phyloP scores from a whole-genome alignment of 192 early-diverging fungal species.

The Lobulomyces angularis region DNA sequence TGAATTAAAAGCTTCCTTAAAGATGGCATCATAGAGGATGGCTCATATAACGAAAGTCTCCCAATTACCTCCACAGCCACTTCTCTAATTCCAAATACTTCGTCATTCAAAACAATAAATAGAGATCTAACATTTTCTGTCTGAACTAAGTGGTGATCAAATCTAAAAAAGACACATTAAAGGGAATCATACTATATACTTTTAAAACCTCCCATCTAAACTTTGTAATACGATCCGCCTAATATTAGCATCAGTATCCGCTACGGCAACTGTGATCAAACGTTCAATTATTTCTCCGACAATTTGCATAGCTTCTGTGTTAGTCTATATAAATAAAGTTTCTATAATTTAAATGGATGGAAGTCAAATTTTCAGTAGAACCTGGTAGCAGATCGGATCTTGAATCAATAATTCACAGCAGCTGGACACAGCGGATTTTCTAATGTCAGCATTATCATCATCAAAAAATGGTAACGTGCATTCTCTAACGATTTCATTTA shows the following conservation, averaged over 20 bases:
- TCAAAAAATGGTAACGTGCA: conserved; percentile 15
- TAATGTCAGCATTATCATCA: conserved; percentile 15
- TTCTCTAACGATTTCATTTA: conserved; percentile 11
- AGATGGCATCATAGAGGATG: conserved; percentile 83
- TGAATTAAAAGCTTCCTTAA: conserved; percentile 75
- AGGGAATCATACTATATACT: no score
- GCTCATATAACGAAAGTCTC: conserved; percentile 70
- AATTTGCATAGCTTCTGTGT: conserved; percentile 62
- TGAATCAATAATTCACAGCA: conserved; percentile 17
- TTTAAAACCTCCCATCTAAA: conserved; percentile 56
- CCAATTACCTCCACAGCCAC: conserved; percentile 76
- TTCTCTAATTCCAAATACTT: conserved; percentile 75
- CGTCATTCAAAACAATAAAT: conserved; percentile 83
- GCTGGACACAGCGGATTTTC: conserved; percentile 21
- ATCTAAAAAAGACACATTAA: no score
- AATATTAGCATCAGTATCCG: conserved; percentile 63
- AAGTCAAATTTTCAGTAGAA: no score
- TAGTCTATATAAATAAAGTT: no score
- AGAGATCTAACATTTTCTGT: conserved; percentile 79
- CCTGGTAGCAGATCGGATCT: conserved; percentile 10
- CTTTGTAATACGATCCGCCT: conserved; percentile 66
- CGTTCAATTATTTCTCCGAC: conserved; percentile 80
- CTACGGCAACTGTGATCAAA: conserved; percentile 77
- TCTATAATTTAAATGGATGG: no score
- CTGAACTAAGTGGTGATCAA: conserved; percentile 82